Evolutionary conservation across 2,329 filamentous ascomycete genomes (phyloP).

Genomic region (Venturia effusa): DNA sequence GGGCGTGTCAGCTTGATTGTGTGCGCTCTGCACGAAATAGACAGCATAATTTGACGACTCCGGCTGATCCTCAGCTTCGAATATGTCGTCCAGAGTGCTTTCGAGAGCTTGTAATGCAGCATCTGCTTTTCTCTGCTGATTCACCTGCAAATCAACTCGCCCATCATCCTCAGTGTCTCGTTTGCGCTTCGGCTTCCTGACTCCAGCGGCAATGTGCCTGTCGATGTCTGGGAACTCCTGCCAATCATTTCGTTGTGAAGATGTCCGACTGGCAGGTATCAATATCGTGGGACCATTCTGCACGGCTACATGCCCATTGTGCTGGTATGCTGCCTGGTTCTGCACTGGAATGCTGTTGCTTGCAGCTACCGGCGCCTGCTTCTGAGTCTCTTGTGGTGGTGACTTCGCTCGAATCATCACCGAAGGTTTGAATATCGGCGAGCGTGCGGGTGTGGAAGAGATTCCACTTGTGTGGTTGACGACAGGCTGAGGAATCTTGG

Average conservation of each 20-base stretch:
- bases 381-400: not conserved
- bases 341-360: not conserved
- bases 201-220: not conserved
- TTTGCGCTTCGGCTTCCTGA: constrained; percentile 38
- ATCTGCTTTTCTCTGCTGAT: constrained; percentile 74
- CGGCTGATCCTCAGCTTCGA: constrained; percentile 63
- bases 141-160: constrained; percentile 49
- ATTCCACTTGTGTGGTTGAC: not conserved
- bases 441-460: not conserved
- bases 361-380: not conserved
- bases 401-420: not conserved
- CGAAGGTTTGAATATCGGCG: not conserved
- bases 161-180: constrained; percentile 42
- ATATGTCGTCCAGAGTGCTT: constrained; percentile 58
- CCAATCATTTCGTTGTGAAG: constrained; percentile 21
- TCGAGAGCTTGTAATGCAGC: constrained; percentile 60
- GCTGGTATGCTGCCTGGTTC: not conserved
- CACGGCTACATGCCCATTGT: not conserved
- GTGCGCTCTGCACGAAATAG: constrained; percentile 41
- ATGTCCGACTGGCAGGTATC: not conserved
- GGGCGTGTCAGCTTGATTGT: constrained; percentile 47
- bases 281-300: not conserved
- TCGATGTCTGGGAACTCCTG: constrained; percentile 16
- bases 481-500: not conserved
- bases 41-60: constrained; percentile 38